A percentile compares a stretch with the other conserved stretches of the same genome.
These are phyloP conservation scores for Ganoderma boninense DNA, from an alignment of 1,284 basidiomycete species.

Conservation along the genomic window DNA sequence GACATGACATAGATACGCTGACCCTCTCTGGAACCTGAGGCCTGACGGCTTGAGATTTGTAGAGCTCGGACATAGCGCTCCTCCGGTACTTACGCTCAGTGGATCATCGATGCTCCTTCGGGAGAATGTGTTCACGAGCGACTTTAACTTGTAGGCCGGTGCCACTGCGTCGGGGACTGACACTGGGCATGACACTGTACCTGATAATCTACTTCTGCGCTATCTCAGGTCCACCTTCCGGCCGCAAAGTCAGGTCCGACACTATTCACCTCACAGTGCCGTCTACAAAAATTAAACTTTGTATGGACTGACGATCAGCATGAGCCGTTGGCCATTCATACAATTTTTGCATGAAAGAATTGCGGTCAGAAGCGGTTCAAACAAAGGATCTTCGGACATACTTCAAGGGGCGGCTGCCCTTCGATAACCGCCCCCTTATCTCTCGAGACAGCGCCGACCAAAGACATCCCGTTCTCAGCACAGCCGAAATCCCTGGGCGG, in stretches of 20 bases:
- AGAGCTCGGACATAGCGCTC: not conserved
- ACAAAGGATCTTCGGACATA: no score
- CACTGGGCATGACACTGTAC: not conserved
- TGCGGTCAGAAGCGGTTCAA: no score
- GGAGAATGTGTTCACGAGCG: not conserved
- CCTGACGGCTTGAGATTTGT: no score
- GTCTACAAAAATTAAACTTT: not conserved
- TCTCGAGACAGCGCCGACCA: no score
- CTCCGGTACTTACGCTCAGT: not conserved
- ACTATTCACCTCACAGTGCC: not conserved
- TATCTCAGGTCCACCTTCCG: no score
- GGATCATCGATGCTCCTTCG: not conserved
- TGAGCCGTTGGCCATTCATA: no score
- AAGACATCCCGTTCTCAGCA: not conserved
- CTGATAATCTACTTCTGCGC: not conserved
- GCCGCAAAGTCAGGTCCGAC: no score
- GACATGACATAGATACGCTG: not conserved
- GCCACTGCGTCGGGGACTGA: not conserved
- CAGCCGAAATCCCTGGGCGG: not conserved
- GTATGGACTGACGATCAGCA: no score
- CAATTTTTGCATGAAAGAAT: no score
- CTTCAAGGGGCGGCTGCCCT: no score
- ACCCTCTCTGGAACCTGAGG: not conserved
- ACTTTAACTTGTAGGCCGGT: not conserved
- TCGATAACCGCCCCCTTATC: no score